Percentiles rank a stretch among this genome's conserved stretches.
Conservation (phyloP, 139 green algal genomes). For the Haematococcus sp. region DNA sequence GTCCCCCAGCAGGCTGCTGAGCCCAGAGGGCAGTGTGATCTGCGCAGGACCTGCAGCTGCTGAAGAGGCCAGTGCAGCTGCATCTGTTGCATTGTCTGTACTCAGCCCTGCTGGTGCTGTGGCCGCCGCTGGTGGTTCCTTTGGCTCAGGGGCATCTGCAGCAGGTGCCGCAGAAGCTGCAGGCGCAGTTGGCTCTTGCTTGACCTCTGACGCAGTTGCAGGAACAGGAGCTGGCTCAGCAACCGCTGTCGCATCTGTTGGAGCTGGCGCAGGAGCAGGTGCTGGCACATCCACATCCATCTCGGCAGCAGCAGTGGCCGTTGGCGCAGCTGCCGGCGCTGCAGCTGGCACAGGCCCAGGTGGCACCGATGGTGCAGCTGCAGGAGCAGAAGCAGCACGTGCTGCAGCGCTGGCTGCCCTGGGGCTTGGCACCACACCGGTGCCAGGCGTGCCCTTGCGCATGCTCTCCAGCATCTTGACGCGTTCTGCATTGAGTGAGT, state of each 20-base stretch:
- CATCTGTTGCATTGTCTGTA: too few species aligned
- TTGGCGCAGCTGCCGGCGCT: not conserved
- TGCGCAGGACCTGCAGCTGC: too few species aligned
- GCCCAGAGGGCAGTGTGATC: too few species aligned
- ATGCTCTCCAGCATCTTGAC: conserved; percentile 4
- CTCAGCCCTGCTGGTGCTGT: conserved; percentile 42
- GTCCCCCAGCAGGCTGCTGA: conserved; percentile 2
- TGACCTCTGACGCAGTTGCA: conserved; percentile 6
- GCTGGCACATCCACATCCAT: not conserved
- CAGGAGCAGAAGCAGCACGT: not conserved
- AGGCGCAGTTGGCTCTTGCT: conserved; percentile 5
- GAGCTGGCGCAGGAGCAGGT: not conserved
- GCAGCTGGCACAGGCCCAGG: not conserved
- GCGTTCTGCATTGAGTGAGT: conserved; percentile 3
- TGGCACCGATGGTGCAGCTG: conserved; percentile 7
- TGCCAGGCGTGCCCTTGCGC: not conserved
- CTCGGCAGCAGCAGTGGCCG: not conserved
- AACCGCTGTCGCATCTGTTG: not conserved
- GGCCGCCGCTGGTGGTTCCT: conserved; percentile 59
- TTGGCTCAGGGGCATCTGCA: conserved; percentile 3
- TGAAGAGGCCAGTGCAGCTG: too few species aligned
- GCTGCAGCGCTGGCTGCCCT: not conserved
- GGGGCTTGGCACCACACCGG: not conserved
- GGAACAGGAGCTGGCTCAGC: not conserved
- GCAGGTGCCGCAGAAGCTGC: not conserved